Conservation (phyloP, 768 basidiomycete genomes). For the Hericium coralloides region DNA sequence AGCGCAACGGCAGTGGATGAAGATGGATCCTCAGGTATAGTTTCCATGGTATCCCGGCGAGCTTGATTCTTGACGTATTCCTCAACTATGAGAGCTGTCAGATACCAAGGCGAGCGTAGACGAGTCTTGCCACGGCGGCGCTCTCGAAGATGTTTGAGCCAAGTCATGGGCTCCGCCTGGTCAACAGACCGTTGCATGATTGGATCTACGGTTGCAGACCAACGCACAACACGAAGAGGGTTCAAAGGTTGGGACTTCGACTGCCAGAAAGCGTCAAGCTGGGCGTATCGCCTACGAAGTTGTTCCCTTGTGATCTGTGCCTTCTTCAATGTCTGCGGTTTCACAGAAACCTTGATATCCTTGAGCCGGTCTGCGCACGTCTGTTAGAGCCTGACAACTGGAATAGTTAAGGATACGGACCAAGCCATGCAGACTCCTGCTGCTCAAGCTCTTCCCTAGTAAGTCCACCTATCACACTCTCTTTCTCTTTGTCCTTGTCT, state of each 20-base stretch:
- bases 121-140: slow-evolving; percentile 27
- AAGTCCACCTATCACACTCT: slow-evolving; percentile 30
- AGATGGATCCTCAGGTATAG: slow-evolving; percentile 35
- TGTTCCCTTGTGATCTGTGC: slow-evolving; percentile 59
- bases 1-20: neutral
- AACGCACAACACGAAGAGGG: slow-evolving; percentile 42
- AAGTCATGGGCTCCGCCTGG: slow-evolving; percentile 59
- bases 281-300: slow-evolving; percentile 51
- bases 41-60: slow-evolving; percentile 28
- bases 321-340: slow-evolving; percentile 50
- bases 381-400: too few relatives aligned
- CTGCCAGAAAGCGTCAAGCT: slow-evolving; percentile 36
- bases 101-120: slow-evolving; percentile 44
- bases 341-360: slow-evolving; percentile 36
- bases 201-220: slow-evolving; percentile 47
- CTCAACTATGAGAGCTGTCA: slow-evolving; percentile 63
- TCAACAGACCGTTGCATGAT: slow-evolving; percentile 46
- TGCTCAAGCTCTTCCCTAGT: slow-evolving; percentile 32
- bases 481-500: slow-evolving; percentile 36
- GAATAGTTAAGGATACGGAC: too few relatives aligned
- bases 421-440: slow-evolving; percentile 35
- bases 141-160: slow-evolving; percentile 60
- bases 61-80: slow-evolving; percentile 44
- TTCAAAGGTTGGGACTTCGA: slow-evolving; percentile 28
- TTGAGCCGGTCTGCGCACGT: too few relatives aligned